phyloP scores from a whole-genome alignment of 306 rosid species.

The Begonia peltatifolia region DNA sequence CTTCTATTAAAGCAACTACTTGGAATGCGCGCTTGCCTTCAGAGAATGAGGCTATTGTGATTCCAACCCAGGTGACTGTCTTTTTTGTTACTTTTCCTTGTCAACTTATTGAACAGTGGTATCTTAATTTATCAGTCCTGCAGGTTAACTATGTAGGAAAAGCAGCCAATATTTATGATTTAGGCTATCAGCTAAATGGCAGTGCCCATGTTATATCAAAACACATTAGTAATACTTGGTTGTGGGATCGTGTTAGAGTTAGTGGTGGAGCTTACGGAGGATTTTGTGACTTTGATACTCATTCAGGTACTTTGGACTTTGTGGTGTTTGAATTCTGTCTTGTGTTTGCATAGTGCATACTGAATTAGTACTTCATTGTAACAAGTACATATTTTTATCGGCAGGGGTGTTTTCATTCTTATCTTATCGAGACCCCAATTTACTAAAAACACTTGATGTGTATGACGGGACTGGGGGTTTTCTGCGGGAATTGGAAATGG shows the following conservation, averaged over 20 bases:
- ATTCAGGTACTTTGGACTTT: conserved; percentile 42
- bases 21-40: conserved; percentile 53
- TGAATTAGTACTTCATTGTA: no score
- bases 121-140: conserved; percentile 18
- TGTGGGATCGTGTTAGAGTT: conserved; percentile 97
- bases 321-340: no score
- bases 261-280: conserved; percentile 99
- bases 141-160: conserved; percentile 97
- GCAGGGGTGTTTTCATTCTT: conserved; percentile 87
- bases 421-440: conserved; percentile 94
- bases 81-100: conserved; percentile 9
- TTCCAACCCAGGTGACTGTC: conserved; percentile 75
- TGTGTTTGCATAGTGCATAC: no score
- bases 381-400: conserved; percentile 3
- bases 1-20: conserved; percentile 29
- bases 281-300: conserved; percentile 90
- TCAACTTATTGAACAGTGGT: conserved; percentile 9
- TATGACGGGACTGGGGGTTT: conserved; percentile 87
- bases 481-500: conserved; percentile 60
- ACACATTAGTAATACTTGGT: conserved; percentile 81
- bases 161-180: conserved; percentile 69
- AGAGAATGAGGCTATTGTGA: conserved; percentile 73
- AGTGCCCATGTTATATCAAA: conserved; percentile 92
- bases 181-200: conserved; percentile 74
- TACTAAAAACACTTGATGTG: conserved; percentile 83